A percentile compares a stretch with the other conserved stretches of the same genome.
phyloP scores from a whole-genome alignment of 2,329 filamentous ascomycete species.

The Canariomyces notabilis region DNA sequence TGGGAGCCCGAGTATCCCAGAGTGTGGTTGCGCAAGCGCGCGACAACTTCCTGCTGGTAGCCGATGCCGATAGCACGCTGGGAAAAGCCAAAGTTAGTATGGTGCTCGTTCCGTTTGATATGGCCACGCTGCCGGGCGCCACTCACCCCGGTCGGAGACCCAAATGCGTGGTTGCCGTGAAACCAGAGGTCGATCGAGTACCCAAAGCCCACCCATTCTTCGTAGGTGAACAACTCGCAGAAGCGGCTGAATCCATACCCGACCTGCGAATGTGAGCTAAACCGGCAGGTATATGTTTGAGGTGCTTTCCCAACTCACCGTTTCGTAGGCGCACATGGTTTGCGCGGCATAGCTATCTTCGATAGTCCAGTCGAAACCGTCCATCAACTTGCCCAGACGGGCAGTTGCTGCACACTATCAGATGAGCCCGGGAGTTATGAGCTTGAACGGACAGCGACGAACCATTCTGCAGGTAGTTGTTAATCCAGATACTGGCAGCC shows the following conservation, averaged over 20 bases:
- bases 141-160: conserved; percentile 56
- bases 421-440: background rate
- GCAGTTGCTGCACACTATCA: conserved; percentile 42
- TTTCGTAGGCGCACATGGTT: conserved; percentile 72
- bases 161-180: conserved; percentile 56
- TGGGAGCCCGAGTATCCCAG: conserved; percentile 53
- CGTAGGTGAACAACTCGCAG: conserved; percentile 68
- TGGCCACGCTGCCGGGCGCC: background rate
- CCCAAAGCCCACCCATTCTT: conserved; percentile 68
- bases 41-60: conserved; percentile 67
- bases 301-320: conserved; percentile 32
- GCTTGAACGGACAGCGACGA: background rate
- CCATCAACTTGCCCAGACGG: conserved; percentile 52
- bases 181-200: conserved; percentile 67
- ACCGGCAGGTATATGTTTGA: conserved; percentile 1
- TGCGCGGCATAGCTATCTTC: conserved; percentile 63
- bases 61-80: conserved; percentile 67
- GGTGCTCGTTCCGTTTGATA: background rate
- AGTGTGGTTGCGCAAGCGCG: conserved; percentile 63
- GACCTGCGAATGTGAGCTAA: conserved; percentile 35
- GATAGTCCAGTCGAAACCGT: conserved; percentile 58
- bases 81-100: background rate
- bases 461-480: conserved; percentile 60
- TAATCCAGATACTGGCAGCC: conserved; percentile 55
- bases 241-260: conserved; percentile 70